Conservation (phyloP, 202 grass and related monocot species). For the Zoysia matrella region DNA sequence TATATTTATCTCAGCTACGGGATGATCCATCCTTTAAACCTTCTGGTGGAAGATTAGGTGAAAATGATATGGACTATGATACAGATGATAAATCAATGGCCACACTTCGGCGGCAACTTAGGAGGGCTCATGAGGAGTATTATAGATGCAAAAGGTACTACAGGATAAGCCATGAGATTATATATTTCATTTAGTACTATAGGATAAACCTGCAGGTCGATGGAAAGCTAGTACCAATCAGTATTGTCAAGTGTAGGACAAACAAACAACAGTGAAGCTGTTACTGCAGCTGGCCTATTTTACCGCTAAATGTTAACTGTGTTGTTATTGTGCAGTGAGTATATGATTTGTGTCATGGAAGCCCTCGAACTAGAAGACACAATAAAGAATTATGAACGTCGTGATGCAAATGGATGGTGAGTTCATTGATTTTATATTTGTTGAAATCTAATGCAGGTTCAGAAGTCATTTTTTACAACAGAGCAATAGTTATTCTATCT, state of each 20-base stretch:
- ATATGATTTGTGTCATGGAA: constrained; percentile 94
- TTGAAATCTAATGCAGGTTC: background rate
- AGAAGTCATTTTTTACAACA: background rate
- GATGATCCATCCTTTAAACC: constrained; percentile 96
- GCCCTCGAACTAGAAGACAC: constrained; percentile 96
- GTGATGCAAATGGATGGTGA: constrained; percentile 96
- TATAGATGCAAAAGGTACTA: constrained; percentile 67
- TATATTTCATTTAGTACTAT: constrained; percentile 45
- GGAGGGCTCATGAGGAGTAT: too few species aligned
- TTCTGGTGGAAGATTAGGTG: constrained; percentile 93
- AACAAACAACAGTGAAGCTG: background rate
- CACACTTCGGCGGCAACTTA: constrained; percentile 69
- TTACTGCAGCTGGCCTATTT: constrained; percentile 19
- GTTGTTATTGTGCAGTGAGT: constrained; percentile 75
- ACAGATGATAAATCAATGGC: constrained; percentile 99
- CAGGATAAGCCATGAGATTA: constrained; percentile 4
- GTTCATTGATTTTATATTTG: constrained; percentile 46
- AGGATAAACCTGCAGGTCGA: constrained; percentile 16
- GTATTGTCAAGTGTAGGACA: constrained; percentile 6
- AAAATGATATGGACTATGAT: constrained; percentile 99
- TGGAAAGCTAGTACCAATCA: constrained; percentile 20
- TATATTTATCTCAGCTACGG: constrained; percentile 58
- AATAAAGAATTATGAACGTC: constrained; percentile 90
- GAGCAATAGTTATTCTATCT: constrained; percentile 15
- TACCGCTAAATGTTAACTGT: constrained; percentile 37